Percentiles rank a stretch among this genome's conserved stretches.
Conservation (phyloP, 2,329 filamentous ascomycete species). For the Arthrobotrys megalospora region DNA sequence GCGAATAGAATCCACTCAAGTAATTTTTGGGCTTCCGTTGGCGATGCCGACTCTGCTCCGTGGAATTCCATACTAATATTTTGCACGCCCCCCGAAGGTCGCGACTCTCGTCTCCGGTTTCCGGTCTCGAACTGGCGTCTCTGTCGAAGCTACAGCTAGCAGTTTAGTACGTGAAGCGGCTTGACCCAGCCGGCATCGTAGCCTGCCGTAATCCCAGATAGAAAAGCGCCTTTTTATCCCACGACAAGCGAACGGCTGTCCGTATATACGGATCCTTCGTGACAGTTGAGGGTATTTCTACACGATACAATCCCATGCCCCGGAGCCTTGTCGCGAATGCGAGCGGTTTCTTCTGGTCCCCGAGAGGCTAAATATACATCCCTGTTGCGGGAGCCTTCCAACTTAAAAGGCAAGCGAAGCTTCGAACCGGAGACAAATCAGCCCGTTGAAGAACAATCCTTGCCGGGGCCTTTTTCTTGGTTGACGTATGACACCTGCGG, state of each 20-base stretch:
- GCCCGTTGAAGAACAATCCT: constrained; percentile 2
- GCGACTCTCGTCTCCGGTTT: too few relatives aligned
- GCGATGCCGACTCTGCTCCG: neutral
- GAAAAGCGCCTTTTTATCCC: neutral
- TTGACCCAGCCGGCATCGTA: too few relatives aligned
- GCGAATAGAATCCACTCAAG: constrained; percentile 29
- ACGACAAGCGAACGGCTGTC: too few relatives aligned
- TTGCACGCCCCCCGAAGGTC: too few relatives aligned
- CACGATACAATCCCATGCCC: neutral
- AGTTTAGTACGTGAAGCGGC: too few relatives aligned
- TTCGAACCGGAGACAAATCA: constrained; percentile 21
- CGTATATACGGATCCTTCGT: too few relatives aligned
- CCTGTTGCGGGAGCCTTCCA: constrained; percentile 8
- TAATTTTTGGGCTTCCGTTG: neutral
- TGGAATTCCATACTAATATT: neutral
- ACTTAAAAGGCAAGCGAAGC: constrained; percentile 19
- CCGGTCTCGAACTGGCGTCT: too few relatives aligned
- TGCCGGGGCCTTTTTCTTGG: constrained; percentile 12
- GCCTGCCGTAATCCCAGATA: too few relatives aligned
- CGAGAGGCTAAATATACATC: constrained; percentile 13
- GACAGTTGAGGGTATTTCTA: neutral
- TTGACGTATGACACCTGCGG: constrained; percentile 27
- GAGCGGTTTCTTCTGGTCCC: neutral
- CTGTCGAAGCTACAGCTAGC: too few relatives aligned
- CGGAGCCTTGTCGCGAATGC: neutral